phyloP scores from a whole-genome alignment of 768 basidiomycete genomes.

The Collybia nuda region DNA sequence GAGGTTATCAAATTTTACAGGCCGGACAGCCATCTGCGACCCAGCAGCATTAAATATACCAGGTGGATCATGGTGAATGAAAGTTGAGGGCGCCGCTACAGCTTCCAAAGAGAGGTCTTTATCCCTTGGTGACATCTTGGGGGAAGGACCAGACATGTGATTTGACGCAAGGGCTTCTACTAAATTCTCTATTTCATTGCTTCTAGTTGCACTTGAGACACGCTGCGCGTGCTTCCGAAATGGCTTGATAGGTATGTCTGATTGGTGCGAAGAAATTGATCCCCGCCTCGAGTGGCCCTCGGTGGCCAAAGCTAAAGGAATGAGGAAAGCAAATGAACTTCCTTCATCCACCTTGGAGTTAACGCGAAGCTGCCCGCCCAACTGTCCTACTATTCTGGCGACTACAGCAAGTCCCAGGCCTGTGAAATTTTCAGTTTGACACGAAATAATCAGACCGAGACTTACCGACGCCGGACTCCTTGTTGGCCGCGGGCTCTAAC shows the following conservation, averaged over 20 bases:
- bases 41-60: conserved; percentile 25
- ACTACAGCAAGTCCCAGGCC: conserved; percentile 82
- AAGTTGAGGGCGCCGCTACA: neutral
- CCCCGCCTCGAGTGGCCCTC: conserved; percentile 2
- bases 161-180: conserved; percentile 48
- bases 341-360: conserved; percentile 69
- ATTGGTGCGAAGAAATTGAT: conserved; percentile 13
- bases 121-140: conserved; percentile 7
- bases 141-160: conserved; percentile 12
- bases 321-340: conserved; percentile 70
- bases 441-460: neutral
- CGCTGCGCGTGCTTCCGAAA: conserved; percentile 20
- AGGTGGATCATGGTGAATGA: neutral
- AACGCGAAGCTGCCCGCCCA: conserved; percentile 77
- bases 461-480: conserved; percentile 49
- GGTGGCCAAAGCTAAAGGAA: conserved; percentile 53
- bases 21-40: conserved; percentile 28
- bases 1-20: conserved; percentile 33
- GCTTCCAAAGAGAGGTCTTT: neutral
- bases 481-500: conserved; percentile 33
- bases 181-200: conserved; percentile 39
- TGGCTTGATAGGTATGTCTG: conserved; percentile 16
- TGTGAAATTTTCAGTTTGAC: conserved; percentile 8
- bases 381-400: conserved; percentile 75
- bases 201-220: conserved; percentile 21